Percentiles rank a stretch among this genome's conserved stretches.
These are phyloP conservation scores for Euphorbia corollata DNA, from an alignment of 441 rosid species.

Conservation along the genomic window DNA sequence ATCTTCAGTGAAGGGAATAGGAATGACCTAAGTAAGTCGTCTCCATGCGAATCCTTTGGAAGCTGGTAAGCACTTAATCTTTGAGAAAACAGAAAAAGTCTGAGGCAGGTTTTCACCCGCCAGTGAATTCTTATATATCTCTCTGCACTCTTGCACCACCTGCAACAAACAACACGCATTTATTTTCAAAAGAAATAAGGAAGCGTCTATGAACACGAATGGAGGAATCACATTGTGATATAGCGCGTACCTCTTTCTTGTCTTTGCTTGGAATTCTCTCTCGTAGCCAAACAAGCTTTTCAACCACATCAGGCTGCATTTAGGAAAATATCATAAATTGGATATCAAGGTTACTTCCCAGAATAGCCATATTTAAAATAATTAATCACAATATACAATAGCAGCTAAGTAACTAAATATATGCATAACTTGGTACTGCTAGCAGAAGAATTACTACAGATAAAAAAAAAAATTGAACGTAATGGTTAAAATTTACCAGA, in stretches of 20 bases:
- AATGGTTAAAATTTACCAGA: conserved; percentile 46
- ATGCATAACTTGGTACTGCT: no score
- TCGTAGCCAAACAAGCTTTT: conserved; percentile 86
- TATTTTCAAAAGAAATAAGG: no score
- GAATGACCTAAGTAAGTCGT: conserved; percentile 44
- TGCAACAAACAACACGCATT: conserved; percentile 24
- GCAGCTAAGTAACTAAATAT: no score
- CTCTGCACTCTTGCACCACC: conserved; percentile 97
- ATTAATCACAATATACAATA: no score
- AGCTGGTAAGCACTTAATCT: conserved; percentile 63
- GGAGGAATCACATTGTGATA: background rate
- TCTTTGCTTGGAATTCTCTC: conserved; percentile 96
- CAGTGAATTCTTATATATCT: conserved; percentile 78
- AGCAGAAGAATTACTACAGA: background rate
- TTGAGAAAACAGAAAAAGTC: conserved; percentile 75
- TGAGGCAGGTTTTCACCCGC: conserved; percentile 72
- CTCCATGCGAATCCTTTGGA: conserved; percentile 66
- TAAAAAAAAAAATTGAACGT: background rate
- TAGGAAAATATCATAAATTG: conserved; percentile 1
- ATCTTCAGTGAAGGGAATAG: background rate
- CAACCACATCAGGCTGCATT: conserved; percentile 88
- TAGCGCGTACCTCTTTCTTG: conserved; percentile 73
- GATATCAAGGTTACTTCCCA: no score
- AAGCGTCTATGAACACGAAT: no score
- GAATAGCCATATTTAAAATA: no score